Conservation (phyloP, 192 early-diverging fungal species). For the Linnemannia elongata region DNA sequence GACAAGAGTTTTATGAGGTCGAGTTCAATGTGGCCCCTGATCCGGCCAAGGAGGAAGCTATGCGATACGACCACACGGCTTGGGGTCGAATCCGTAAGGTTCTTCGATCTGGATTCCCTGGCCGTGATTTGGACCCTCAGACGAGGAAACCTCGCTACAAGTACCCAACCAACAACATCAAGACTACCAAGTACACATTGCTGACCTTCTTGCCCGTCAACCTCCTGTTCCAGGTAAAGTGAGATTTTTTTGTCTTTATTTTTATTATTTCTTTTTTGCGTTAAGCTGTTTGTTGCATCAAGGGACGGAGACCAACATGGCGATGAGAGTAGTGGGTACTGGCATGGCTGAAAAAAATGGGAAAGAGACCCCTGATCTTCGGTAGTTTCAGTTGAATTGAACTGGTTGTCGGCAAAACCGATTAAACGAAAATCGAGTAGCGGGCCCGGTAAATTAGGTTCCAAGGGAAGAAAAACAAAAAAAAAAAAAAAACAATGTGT, state of each 20-base stretch:
- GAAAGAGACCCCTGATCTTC: background rate
- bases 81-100: constrained; percentile 41
- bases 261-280: constrained; percentile 2
- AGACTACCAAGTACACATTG: constrained; percentile 62
- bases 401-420: constrained; percentile 3
- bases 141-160: constrained; percentile 57
- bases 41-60: constrained; percentile 23
- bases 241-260: background rate
- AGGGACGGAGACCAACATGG: background rate
- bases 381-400: background rate
- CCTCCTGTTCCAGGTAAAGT: constrained; percentile 60
- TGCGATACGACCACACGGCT: constrained; percentile 31
- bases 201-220: constrained; percentile 58
- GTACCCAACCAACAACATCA: constrained; percentile 63
- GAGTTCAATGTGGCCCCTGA: constrained; percentile 46
- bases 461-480: background rate
- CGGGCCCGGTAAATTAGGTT: constrained; percentile 3
- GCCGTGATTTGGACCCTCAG: constrained; percentile 44
- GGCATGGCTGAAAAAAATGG: background rate
- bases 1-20: constrained; percentile 51
- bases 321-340: background rate
- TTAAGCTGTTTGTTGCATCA: background rate
- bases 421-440: background rate
- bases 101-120: constrained; percentile 48
- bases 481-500: background rate